Conservation (phyloP, 2,329 filamentous ascomycete genomes). For the Alternaria sp. region DNA sequence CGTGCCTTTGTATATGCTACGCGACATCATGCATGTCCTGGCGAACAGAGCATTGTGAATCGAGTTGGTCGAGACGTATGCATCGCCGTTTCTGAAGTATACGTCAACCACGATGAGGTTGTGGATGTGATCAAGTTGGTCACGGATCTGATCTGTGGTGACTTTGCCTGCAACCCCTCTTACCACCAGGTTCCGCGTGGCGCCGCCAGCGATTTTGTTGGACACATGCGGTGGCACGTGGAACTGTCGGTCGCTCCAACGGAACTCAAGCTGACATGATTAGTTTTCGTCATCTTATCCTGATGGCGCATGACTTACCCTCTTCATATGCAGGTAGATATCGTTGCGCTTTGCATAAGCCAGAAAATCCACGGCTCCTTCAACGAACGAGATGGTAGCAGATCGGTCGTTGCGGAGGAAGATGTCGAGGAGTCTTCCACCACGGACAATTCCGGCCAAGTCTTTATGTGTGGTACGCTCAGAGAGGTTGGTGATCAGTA, state of each 20-base stretch:
- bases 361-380: constrained; percentile 67
- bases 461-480: constrained; percentile 71
- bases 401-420: constrained; percentile 68
- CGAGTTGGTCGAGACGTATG: constrained; percentile 78
- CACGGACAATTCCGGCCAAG: constrained; percentile 69
- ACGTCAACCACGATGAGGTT: constrained; percentile 76
- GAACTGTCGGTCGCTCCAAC: constrained; percentile 77
- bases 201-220: constrained; percentile 70
- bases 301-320: constrained; percentile 59
- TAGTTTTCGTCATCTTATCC: not conserved
- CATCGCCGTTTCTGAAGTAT: constrained; percentile 64
- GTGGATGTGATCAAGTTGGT: constrained; percentile 84
- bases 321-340: constrained; percentile 73
- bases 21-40: constrained; percentile 76
- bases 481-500: constrained; percentile 70
- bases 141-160: constrained; percentile 70
- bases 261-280: constrained; percentile 66
- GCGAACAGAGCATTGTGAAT: constrained; percentile 79
- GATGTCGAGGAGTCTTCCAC: constrained; percentile 75
- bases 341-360: constrained; percentile 70
- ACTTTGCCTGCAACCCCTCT: constrained; percentile 63
- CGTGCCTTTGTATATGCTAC: constrained; percentile 72
- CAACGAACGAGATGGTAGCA: constrained; percentile 75
- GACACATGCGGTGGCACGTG: constrained; percentile 69
- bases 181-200: constrained; percentile 77